Conservation (phyloP, 176 grass and related monocot genomes). For the Avena sativa region DNA sequence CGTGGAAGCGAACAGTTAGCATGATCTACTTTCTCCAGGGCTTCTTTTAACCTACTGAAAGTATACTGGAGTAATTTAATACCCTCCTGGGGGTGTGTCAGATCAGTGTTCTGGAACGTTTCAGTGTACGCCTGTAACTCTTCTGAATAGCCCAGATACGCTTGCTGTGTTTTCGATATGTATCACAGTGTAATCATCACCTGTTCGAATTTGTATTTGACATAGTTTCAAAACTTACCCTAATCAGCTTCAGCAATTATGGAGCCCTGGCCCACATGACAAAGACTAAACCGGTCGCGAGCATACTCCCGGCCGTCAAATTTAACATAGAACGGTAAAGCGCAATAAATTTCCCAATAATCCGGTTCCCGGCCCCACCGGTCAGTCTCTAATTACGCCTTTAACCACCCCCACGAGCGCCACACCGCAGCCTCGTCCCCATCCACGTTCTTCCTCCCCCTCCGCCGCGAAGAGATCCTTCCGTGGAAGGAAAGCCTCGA, state of each 20-base stretch:
- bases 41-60: background rate
- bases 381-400: constrained; percentile 15
- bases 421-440: constrained; percentile 3
- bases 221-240: background rate
- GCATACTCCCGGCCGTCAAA: background rate
- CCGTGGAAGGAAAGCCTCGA: constrained; percentile 14
- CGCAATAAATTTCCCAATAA: background rate
- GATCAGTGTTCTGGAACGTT: background rate
- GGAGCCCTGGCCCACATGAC: background rate
- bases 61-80: too few species aligned
- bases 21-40: background rate
- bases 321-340: background rate
- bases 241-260: background rate
- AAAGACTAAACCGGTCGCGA: background rate
- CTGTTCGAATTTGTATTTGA: background rate
- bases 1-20: background rate
- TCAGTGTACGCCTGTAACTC: background rate
- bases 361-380: background rate
- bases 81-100: background rate
- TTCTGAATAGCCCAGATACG: background rate
- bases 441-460: background rate
- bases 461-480: constrained; percentile 46
- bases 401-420: constrained; percentile 20
- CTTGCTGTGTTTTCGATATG: background rate
- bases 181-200: background rate